These are phyloP conservation scores for Flaveria robusta DNA, from an alignment of 129 eudicot species.

Conservation along the genomic window DNA sequence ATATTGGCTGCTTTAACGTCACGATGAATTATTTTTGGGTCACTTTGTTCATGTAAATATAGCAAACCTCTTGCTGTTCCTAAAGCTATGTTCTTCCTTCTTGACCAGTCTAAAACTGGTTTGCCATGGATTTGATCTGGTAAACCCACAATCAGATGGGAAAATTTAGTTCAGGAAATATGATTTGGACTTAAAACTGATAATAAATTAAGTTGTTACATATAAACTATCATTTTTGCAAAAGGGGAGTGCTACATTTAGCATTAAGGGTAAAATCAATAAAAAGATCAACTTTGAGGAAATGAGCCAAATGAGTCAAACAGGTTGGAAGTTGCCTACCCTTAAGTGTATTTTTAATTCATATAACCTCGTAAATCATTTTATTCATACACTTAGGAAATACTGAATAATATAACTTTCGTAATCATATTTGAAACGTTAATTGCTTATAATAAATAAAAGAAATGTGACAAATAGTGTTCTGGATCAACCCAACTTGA, in stretches of 20 bases:
- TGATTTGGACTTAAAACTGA: not conserved
- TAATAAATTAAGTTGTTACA: not conserved
- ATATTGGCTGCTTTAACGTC: conserved; percentile 98
- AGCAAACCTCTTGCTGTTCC: conserved; percentile 93
- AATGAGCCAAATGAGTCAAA: not conserved
- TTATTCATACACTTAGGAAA: too few species aligned
- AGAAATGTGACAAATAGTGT: not conserved
- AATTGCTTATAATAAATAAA: not conserved
- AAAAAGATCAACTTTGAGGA: not conserved
- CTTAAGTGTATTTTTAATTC: not conserved
- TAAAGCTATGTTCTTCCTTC: conserved; percentile 76
- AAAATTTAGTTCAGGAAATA: not conserved
- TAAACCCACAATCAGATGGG: not conserved
- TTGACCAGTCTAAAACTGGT: conserved; percentile 92
- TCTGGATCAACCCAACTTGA: not conserved
- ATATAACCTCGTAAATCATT: not conserved
- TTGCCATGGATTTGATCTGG: conserved; percentile 76
- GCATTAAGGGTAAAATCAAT: not conserved
- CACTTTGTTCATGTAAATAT: conserved; percentile 87
- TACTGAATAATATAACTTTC: too few species aligned
- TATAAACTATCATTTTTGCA: not conserved
- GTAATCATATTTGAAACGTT: not conserved
- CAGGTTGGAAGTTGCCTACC: not conserved
- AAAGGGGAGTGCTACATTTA: not conserved
- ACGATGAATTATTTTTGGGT: conserved; percentile 88